Evolutionary conservation across 345 rosid genomes (phyloP), one percentile per base, ranked within the genome.

Genomic region (Brassica cretica): DNA sequence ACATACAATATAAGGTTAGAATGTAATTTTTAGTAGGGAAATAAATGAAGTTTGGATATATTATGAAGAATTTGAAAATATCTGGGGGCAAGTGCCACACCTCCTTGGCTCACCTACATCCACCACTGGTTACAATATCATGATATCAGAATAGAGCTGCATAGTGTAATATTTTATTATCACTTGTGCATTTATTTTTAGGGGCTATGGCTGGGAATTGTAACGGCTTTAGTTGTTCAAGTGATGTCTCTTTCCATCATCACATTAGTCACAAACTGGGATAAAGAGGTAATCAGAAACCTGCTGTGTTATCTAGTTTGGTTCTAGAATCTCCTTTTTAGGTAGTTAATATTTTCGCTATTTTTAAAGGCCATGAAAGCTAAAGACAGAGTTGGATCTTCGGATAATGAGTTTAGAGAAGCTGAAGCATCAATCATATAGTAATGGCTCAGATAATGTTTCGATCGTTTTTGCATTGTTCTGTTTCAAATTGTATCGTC

Each of bases 301-400:
- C 29, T 9, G 6, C 2, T 8, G 2, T 9, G 14, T 8, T 58
- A 9, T 58, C 30, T 21, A 58, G 63, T 65, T 49, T 49, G 41
- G 21, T 49, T 49, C 11, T 27, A 4, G 14, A 8, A 68, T 46
- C 59, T 53, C 24, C 5, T 51, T 12, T 12, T 51, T 2, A 68
- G 5, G 5, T 68, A n/a, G 49, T 68, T 18, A 8, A 10, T 19
- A 0, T 19, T 19, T 58, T 35, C 14, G 32, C 8, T 58, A 12
- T 33, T 35, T 58, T 19, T 10, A 35, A 33, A 71, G 74, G 74
- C 74, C 53, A 18, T 11, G 35, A 56, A 71, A 71, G 74, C 66
- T 71, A 58, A 33, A 70, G 32, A 58, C 35, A 71, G 65, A 35
- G 35, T 71, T 0, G 55, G 53, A 6, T 2, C 74, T 35, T 71